phyloP scores from a whole-genome alignment of 1,284 basidiomycete genomes.

The Leccinum angustisporum region DNA sequence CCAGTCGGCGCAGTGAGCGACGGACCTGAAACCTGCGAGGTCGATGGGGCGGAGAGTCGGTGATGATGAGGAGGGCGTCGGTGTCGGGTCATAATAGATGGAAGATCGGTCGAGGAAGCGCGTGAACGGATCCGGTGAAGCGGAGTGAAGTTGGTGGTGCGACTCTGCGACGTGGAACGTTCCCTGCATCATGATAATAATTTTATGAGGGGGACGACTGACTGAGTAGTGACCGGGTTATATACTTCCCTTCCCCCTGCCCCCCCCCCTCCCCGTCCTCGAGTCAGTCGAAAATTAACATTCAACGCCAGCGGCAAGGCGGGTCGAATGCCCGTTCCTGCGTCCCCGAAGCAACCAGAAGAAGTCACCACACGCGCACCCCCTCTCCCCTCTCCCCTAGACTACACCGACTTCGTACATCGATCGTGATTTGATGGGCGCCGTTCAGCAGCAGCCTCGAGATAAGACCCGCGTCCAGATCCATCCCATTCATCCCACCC shows the following conservation, averaged over 20 bases:
- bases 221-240: constrained; percentile 9
- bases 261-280: neutral
- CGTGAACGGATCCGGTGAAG: constrained; percentile 24
- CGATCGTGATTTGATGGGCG: constrained; percentile 28
- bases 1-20: constrained; percentile 29
- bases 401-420: constrained; percentile 16
- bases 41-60: constrained; percentile 18
- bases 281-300: constrained; percentile 22
- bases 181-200: neutral
- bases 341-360: constrained; percentile 16
- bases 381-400: neutral
- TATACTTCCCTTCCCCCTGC: constrained; percentile 16
- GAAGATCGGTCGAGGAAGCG: constrained; percentile 32
- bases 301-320: constrained; percentile 28
- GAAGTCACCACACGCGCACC: constrained; percentile 12
- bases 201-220: neutral
- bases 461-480: constrained; percentile 4
- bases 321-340: constrained; percentile 14
- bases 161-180: neutral
- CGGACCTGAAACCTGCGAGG: constrained; percentile 23
- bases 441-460: constrained; percentile 4
- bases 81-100: constrained; percentile 12
- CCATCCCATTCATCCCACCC: constrained; percentile 3
- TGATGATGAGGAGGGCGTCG: constrained; percentile 7
- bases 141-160: neutral